These are phyloP conservation scores for Cutaneotrichosporon cavernicola DNA, from an alignment of 1,284 basidiomycete genomes.

Conservation along the genomic window DNA sequence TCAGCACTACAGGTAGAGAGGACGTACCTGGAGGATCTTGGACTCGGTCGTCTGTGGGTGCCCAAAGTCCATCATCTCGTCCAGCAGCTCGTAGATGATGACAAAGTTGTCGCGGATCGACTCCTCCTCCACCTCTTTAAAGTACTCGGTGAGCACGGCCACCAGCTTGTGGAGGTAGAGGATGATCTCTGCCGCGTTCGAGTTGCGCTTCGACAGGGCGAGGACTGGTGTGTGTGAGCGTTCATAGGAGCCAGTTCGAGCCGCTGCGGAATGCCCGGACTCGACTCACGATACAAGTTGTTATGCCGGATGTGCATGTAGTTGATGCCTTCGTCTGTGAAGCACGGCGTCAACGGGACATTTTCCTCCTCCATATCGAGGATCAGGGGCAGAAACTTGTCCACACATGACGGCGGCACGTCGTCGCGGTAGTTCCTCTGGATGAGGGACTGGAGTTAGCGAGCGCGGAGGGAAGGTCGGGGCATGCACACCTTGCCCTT, in stretches of 20 bases:
- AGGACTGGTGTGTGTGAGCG: conserved; percentile 63
- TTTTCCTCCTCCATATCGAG: conserved; percentile 98
- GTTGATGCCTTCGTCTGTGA: conserved; percentile 89
- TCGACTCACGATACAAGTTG: conserved; percentile 86
- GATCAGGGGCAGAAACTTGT: conserved; percentile 89
- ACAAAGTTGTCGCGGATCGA: conserved; percentile 98
- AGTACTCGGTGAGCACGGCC: conserved; percentile 84
- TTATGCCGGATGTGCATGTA: conserved; percentile 99
- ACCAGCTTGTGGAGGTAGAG: conserved; percentile 91
- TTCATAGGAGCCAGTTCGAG: not conserved
- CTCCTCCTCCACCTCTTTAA: conserved; percentile 99
- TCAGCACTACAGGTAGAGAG: conserved; percentile 62
- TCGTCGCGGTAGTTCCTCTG: conserved; percentile 98
- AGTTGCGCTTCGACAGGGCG: conserved; percentile 91
- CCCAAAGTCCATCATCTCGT: conserved; percentile 99
- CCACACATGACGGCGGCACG: conserved; percentile 81
- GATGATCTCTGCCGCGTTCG: conserved; percentile 94
- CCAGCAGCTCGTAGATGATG: conserved; percentile 94
- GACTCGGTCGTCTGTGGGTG: conserved; percentile 99
- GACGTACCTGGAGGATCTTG: conserved; percentile 73
- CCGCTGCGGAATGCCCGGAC: not conserved
- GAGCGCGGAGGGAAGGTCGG: not conserved
- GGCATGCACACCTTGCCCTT: conserved; percentile 67
- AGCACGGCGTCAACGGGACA: conserved; percentile 89
- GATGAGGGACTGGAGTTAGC: conserved; percentile 71